These are phyloP conservation scores for Paxillus involutus DNA, from an alignment of 768 basidiomycete species.

Conservation along the genomic window DNA sequence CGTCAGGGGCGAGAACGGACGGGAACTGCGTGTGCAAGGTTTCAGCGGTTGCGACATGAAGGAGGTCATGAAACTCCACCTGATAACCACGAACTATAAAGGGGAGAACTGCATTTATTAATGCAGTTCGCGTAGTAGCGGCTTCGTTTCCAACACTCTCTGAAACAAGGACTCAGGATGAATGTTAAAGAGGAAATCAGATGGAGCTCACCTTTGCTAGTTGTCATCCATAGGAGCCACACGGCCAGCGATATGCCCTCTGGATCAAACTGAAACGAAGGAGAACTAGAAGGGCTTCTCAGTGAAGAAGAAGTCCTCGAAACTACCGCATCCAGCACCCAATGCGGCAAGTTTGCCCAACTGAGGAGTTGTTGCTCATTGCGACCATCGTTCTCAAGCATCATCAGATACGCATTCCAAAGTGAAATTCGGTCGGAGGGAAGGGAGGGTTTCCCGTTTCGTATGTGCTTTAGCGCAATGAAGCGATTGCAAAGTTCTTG, in stretches of 20 bases:
- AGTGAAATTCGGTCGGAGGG: conserved; percentile 39
- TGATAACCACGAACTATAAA: conserved; percentile 42
- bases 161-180: conserved; percentile 21
- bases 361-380: conserved; percentile 43
- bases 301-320: conserved; percentile 9
- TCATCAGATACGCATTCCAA: conserved; percentile 56
- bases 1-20: conserved; percentile 43
- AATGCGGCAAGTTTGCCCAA: conserved; percentile 39
- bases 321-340: conserved; percentile 18
- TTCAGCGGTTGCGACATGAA: conserved; percentile 3
- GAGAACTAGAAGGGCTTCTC: neutral
- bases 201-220: conserved; percentile 34
- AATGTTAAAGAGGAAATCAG: neutral
- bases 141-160: conserved; percentile 35
- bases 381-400: conserved; percentile 50
- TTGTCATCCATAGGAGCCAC: conserved; percentile 51
- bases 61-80: conserved; percentile 25
- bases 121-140: conserved; percentile 20
- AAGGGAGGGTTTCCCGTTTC: conserved; percentile 17
- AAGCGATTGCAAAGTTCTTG: conserved; percentile 46
- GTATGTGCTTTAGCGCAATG: conserved; percentile 41
- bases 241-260: conserved; percentile 39
- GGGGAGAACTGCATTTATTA: conserved; percentile 36
- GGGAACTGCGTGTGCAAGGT: conserved; percentile 35
- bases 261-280: conserved; percentile 29